Base-by-base conservation (phyloP, 257 asterid genomes). In the Gentiana straminea region DNA sequence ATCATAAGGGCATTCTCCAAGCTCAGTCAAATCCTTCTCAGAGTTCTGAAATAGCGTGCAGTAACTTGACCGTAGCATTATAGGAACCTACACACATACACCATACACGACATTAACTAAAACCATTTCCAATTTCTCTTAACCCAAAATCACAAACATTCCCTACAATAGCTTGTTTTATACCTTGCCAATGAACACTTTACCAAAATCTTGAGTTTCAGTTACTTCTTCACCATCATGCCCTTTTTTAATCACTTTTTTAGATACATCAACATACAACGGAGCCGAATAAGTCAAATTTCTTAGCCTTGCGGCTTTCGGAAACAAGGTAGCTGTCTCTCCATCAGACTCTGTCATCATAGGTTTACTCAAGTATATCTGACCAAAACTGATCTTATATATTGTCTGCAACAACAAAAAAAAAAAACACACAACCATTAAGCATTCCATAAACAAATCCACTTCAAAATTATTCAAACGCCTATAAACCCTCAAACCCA, bases 291-390 rank as follows among this genome's bases (percentile, higher is more conserved):
- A 92, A 3, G 98, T 92, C 72, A 92, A 78, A 67, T 92, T 92
- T 68, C 98, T 85, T 63, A 92, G 73, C 79, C 98, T 84, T 46
- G 98, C 98, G 73, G 98, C 98, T 73, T 92, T 92, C 33, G 98
- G 98, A 74, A 92, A 92, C 81, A 92, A 77, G 8, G 98, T 92
- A 24, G 98, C 94, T 49, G 95, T 92, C 71, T 92, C 98, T 70
- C 98, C 98, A 73, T 92, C 98, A 33, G 98, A 92, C 69, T 91
- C 97, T 8, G 98, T 92, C 98, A 92, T 85, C 98, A 92, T 92
- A 8, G 97, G 98, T 67, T 92, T 92, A 71, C 98, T 92, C 65
- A 92, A 81, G 61, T 92, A 88, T 62, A 92, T 92, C 74, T 92
- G 98, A 52, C 98, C 97, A 39, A 92, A 92, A 65, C 79, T 73